Evolutionary conservation across 257 asterid genomes (phyloP), one percentile per base, ranked within the genome.

Genomic region (Verbascum thapsus): DNA sequence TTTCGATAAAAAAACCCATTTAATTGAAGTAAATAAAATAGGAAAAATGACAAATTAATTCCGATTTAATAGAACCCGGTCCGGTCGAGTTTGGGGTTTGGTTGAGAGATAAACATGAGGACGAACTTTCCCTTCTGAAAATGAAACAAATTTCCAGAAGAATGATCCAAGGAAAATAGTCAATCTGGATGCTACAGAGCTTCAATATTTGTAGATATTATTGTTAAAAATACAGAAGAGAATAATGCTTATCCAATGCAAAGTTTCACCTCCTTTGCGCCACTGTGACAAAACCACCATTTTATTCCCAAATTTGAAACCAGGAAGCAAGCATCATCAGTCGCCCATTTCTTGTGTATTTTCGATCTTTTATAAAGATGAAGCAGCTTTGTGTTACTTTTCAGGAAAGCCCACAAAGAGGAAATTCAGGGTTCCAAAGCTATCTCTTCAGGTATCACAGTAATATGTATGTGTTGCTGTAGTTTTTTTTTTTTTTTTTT

Each of bases 241-340:
- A n/a, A n/a, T n/a, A n/a, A 87, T 85, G 94, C 67, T 83, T 57
- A 78, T 80, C 76, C 87, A 85, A 54, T 81, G 90, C 61, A 53
- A 74, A 48, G 58, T 76, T 69, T 78, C 81, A 45, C 81, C 79
- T 70, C 87, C 87, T 40, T 26, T 58, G 35, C 87, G 70, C 1
- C 83, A 74, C 64, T 68, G 50, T 60, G 79, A 62, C 64, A 77
- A 49, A 76, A 54, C 74, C 72, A 12, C 78, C 58, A 64, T 76
- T 39, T 68, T 61, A 19, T 42, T 69, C 76, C 85, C 90, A 50
- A 51, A 38, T 64, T 68, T 80, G 45, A 69, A 53, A 30, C 72
- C 82, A 37, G 62, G 75, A 51, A 65, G 13, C 63, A 74, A 61
- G 49, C 53, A 10, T 16, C n/a, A n/a, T n/a, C 60, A 41, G 1